A percentile compares a stretch with the other conserved stretches of the same genome.
These are phyloP conservation scores for Cystobasidiaceae sp. DNA, from an alignment of 1,284 basidiomycete genomes.

Conservation along the genomic window DNA sequence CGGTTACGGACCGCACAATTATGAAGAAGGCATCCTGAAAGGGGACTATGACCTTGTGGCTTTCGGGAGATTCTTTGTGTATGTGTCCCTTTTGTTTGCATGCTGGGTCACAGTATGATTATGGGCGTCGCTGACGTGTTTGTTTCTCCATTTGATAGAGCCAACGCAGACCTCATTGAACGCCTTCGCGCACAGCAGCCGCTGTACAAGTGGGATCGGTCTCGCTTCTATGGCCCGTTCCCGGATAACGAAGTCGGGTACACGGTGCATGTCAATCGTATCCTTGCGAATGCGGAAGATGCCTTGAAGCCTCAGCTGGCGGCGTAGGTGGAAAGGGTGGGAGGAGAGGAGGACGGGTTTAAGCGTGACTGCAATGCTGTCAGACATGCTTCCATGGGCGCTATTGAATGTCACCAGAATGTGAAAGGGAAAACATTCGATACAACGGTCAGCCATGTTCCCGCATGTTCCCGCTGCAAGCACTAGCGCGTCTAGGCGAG, in stretches of 20 bases:
- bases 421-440: too few relatives aligned
- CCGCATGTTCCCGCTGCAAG: too few relatives aligned
- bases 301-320: constrained; percentile 1
- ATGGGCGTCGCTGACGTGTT: too few relatives aligned
- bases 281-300: constrained; percentile 17
- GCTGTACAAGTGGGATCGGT: constrained; percentile 41
- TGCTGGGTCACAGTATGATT: too few relatives aligned
- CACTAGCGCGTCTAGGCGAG: too few relatives aligned
- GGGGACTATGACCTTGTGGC: constrained; percentile 40
- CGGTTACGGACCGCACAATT: constrained; percentile 39
- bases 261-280: constrained; percentile 38
- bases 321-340: not conserved
- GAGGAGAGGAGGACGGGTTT: too few relatives aligned
- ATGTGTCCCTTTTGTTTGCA: too few relatives aligned
- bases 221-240: constrained; percentile 44
- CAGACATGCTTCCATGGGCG: too few relatives aligned
- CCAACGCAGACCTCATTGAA: constrained; percentile 39
- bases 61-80: constrained; percentile 42
- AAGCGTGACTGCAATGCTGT: too few relatives aligned
- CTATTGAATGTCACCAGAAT: too few relatives aligned
- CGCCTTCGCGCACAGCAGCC: constrained; percentile 33
- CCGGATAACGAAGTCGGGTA: constrained; percentile 44
- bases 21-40: constrained; percentile 29
- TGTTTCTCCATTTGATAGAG: not conserved
- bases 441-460: too few relatives aligned